These are phyloP conservation scores for Phaeosphaeriaceae sp. DNA, from an alignment of 2,329 filamentous ascomycete genomes.

Conservation along the genomic window DNA sequence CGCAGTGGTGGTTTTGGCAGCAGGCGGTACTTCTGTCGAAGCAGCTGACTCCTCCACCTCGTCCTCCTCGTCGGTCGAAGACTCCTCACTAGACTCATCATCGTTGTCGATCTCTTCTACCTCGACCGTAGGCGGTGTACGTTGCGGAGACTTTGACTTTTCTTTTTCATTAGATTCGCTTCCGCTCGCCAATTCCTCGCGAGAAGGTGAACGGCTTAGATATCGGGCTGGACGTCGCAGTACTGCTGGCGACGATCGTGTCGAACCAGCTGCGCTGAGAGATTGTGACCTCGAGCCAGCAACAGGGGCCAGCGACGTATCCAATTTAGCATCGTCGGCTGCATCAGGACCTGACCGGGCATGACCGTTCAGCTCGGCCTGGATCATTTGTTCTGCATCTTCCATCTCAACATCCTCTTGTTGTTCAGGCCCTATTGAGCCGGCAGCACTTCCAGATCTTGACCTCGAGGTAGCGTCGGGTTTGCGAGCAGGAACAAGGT, in stretches of 20 bases:
- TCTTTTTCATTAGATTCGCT: slow-evolving; percentile 9
- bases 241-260: slow-evolving; percentile 28
- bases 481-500: background rate
- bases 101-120: background rate
- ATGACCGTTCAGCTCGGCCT: background rate
- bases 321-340: slow-evolving; percentile 7
- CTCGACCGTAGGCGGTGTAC: background rate
- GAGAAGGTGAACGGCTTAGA: slow-evolving; percentile 32
- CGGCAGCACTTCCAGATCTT: background rate
- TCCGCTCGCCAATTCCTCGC: slow-evolving; percentile 23
- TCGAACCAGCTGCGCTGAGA: slow-evolving; percentile 18
- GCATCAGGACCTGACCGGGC: background rate
- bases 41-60: background rate
- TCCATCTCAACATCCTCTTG: background rate
- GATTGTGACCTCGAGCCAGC: slow-evolving; percentile 19
- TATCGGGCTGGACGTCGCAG: slow-evolving; percentile 27
- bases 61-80: background rate
- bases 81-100: background rate
- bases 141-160: background rate
- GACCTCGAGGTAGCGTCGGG: background rate
- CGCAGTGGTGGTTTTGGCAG: slow-evolving; percentile 8
- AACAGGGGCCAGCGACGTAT: slow-evolving; percentile 2
- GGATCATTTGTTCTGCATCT: background rate
- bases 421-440: background rate
- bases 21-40: slow-evolving; percentile 1